These are phyloP conservation scores for Loxodes magnus DNA, from an alignment of 73 alveolate species.

Conservation along the genomic window DNA sequence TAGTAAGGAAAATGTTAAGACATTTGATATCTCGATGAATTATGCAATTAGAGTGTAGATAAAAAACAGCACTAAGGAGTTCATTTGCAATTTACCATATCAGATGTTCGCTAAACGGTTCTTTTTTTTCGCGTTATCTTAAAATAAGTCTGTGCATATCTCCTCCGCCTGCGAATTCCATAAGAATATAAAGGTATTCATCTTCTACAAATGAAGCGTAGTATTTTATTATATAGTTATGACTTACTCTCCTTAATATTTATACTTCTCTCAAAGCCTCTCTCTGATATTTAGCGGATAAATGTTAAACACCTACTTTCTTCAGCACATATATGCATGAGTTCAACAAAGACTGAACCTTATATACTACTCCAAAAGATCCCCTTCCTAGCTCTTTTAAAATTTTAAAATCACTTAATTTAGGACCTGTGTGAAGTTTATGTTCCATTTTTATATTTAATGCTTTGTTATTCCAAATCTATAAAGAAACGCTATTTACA, in stretches of 20 bases:
- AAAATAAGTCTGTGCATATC: constrained; percentile 69
- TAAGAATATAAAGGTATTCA: constrained; percentile 72
- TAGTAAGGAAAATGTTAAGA: constrained; percentile 72
- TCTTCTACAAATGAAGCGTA: constrained; percentile 82
- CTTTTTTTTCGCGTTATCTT: constrained; percentile 18
- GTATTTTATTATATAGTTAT: constrained; percentile 72
- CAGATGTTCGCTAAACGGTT: constrained; percentile 47
- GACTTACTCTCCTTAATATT: constrained; percentile 68
- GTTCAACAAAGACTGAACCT: background rate
- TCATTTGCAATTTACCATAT: constrained; percentile 85
- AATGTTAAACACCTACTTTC: constrained; percentile 62
- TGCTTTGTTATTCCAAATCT: too few species aligned
- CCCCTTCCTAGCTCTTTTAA: constrained; percentile 18
- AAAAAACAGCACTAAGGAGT: constrained; percentile 69
- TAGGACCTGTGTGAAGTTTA: too few species aligned
- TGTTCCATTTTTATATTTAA: too few species aligned
- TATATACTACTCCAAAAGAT: constrained; percentile 15
- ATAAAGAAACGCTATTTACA: too few species aligned
- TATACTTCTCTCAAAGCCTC: constrained; percentile 82
- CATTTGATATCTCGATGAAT: constrained; percentile 96
- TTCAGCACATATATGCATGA: constrained; percentile 44
- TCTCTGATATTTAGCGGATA: constrained; percentile 58
- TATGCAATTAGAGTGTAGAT: constrained; percentile 73
- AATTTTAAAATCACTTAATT: background rate
- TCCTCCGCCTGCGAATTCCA: constrained; percentile 97